These are phyloP conservation scores for Creolimax fragrantissima DNA, from an alignment of 78 protist species.

Conservation along the genomic window DNA sequence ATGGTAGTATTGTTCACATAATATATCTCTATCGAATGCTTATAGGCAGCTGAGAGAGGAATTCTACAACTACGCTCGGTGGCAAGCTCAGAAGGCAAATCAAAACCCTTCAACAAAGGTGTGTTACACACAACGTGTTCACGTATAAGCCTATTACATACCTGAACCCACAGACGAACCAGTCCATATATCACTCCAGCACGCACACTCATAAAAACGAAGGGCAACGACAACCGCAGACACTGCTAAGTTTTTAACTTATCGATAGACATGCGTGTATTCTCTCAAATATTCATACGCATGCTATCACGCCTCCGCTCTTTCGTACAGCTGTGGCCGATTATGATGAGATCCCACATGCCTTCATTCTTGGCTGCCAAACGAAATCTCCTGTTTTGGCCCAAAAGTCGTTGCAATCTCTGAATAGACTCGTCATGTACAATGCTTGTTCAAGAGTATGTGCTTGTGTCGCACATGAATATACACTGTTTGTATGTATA, in stretches of 20 bases:
- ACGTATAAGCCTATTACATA: not conserved
- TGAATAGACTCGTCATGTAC: constrained; percentile 1
- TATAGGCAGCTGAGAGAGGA: constrained; percentile 14
- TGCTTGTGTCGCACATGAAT: not conserved
- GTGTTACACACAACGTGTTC: not conserved
- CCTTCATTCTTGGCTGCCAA: constrained; percentile 24
- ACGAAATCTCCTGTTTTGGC: constrained; percentile 3
- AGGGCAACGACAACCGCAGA: too few relatives aligned
- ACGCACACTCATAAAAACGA: too few relatives aligned
- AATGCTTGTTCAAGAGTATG: constrained; percentile 21
- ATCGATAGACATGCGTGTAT: too few relatives aligned
- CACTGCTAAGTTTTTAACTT: too few relatives aligned
- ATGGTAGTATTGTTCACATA: too few relatives aligned
- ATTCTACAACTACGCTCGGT: constrained; percentile 2
- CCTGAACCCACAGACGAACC: too few relatives aligned
- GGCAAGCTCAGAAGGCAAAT: not conserved
- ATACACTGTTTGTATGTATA: not conserved
- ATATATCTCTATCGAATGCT: too few relatives aligned
- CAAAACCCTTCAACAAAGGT: not conserved
- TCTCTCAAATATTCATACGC: not conserved
- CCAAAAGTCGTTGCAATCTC: not conserved
- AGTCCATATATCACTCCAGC: too few relatives aligned
- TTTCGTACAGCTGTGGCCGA: constrained; percentile 14
- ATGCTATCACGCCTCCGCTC: too few relatives aligned
- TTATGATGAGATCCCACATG: constrained; percentile 13